These are phyloP conservation scores for Penicillium sp. DNA, from an alignment of 2,329 filamentous ascomycete genomes.

Conservation along the genomic window DNA sequence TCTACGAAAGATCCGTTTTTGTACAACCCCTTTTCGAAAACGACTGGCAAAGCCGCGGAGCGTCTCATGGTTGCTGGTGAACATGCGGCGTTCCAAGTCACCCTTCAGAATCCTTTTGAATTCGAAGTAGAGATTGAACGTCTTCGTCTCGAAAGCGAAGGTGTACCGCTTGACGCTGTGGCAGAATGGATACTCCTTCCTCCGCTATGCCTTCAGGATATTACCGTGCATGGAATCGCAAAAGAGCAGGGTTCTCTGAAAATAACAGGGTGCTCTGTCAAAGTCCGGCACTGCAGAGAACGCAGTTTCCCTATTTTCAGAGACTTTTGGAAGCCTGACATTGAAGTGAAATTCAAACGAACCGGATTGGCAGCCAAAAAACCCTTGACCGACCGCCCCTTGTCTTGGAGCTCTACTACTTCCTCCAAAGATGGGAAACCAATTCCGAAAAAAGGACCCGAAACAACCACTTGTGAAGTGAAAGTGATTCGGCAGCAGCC, in stretches of 20 bases:
- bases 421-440: conserved; percentile 44
- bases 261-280: conserved; percentile 78
- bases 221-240: conserved; percentile 73
- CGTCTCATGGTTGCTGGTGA: conserved; percentile 79
- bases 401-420: conserved; percentile 50
- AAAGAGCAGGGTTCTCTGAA: conserved; percentile 69
- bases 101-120: conserved; percentile 92
- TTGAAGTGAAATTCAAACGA: conserved; percentile 75
- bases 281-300: conserved; percentile 79
- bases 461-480: conserved; percentile 54
- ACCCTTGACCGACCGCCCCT: conserved; percentile 50
- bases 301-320: conserved; percentile 83
- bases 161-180: conserved; percentile 71
- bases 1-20: conserved; percentile 77
- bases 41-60: conserved; percentile 62
- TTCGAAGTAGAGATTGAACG: conserved; percentile 89
- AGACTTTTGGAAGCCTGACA: conserved; percentile 73
- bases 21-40: conserved; percentile 88
- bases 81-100: conserved; percentile 75
- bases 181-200: conserved; percentile 72
- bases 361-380: conserved; percentile 69
- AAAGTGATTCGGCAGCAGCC: conserved; percentile 83
- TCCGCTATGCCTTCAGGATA: conserved; percentile 79
- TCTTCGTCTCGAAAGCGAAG: conserved; percentile 74
- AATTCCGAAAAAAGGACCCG: conserved; percentile 39